Percentiles rank a stretch among this genome's conserved stretches.
Evolutionary conservation across 106 monocot species (phyloP).

Genomic region (Triglochin maritima): DNA sequence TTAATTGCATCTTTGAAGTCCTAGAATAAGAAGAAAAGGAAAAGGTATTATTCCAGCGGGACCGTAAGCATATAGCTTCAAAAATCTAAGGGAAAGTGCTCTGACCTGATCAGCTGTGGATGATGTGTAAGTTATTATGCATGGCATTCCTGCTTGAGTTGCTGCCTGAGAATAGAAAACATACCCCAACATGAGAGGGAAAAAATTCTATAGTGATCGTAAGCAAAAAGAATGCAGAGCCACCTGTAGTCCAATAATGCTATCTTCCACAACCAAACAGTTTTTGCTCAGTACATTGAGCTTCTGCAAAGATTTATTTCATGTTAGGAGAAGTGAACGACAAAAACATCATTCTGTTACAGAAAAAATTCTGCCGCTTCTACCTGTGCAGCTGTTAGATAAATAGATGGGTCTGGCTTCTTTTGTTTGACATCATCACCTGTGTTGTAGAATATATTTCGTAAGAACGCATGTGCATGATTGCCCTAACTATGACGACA

Average conservation of each 20-base stretch:
- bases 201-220: background rate
- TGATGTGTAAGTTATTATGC: constrained; percentile 86
- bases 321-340: background rate
- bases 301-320: constrained; percentile 27
- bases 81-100: background rate
- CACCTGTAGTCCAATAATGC: constrained; percentile 91
- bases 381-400: constrained; percentile 72
- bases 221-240: background rate
- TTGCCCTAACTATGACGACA: too few relatives aligned
- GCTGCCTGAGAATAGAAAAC: constrained; percentile 46
- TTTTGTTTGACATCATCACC: constrained; percentile 96
- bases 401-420: constrained; percentile 91
- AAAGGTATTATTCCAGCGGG: background rate
- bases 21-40: constrained; percentile 16
- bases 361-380: background rate
- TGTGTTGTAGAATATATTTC: constrained; percentile 6
- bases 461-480: too few relatives aligned
- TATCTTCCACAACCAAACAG: constrained; percentile 96
- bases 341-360: background rate
- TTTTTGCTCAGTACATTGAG: constrained; percentile 40
- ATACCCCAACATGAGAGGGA: background rate
- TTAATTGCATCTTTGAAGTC: constrained; percentile 85
- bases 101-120: constrained; percentile 85
- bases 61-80: background rate
- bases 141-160: constrained; percentile 87